Conservation (phyloP, 2,329 filamentous ascomycete genomes). For the Aspergillus sp. region DNA sequence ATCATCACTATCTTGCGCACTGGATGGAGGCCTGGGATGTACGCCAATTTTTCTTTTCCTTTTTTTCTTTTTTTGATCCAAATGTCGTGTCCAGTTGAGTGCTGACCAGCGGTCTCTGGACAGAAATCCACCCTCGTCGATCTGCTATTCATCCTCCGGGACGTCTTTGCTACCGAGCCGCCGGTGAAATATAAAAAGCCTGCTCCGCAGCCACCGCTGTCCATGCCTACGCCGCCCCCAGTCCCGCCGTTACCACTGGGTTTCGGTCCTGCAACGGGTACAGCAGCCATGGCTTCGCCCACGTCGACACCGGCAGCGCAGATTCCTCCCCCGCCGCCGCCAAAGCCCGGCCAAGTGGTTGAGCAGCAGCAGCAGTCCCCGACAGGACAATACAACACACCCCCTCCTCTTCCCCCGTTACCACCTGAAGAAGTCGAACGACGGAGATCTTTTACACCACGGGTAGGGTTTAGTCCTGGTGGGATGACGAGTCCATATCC, state of each 20-base stretch:
- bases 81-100: no score
- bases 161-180: constrained; percentile 89
- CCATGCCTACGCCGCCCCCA: constrained; percentile 50
- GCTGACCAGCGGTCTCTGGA: background rate
- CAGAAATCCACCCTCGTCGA: constrained; percentile 76
- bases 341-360: constrained; percentile 25
- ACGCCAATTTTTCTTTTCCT: no score
- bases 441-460: constrained; percentile 9
- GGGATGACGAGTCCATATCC: constrained; percentile 6
- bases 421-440: constrained; percentile 26
- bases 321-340: constrained; percentile 29
- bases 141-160: constrained; percentile 71
- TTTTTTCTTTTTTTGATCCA: constrained; percentile 31
- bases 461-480: constrained; percentile 9
- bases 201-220: constrained; percentile 24
- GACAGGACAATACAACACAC: constrained; percentile 21
- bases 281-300: constrained; percentile 7
- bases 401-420: constrained; percentile 31
- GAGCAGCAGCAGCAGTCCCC: constrained; percentile 11
- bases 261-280: constrained; percentile 37
- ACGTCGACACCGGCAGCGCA: constrained; percentile 11
- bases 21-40: constrained; percentile 86
- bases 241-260: constrained; percentile 65
- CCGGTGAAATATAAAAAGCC: constrained; percentile 69
- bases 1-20: constrained; percentile 87